These are phyloP conservation scores for Chlorella ohadii DNA, from an alignment of 139 green algal genomes.

Conservation along the genomic window DNA sequence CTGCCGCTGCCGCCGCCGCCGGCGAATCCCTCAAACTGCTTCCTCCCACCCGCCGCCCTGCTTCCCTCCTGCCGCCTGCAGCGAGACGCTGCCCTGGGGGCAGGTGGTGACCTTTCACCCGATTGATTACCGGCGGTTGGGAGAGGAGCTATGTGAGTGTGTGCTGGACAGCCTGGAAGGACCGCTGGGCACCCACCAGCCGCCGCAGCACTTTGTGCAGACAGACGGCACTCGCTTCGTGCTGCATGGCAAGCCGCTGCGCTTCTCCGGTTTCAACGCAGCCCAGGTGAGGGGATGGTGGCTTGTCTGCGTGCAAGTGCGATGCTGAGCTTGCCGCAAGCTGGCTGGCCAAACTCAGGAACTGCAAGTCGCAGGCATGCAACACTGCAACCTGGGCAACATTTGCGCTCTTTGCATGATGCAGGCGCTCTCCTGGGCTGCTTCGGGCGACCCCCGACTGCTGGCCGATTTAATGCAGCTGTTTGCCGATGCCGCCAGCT, in stretches of 20 bases:
- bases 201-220: not conserved
- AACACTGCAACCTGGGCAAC: too few species aligned
- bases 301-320: too few species aligned
- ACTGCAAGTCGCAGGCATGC: too few species aligned
- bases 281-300: not conserved
- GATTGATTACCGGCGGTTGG: not conserved
- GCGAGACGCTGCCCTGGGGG: conserved; percentile 23
- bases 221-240: not conserved
- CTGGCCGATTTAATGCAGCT: not conserved
- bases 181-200: not conserved
- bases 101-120: not conserved
- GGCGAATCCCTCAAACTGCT: not conserved
- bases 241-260: not conserved
- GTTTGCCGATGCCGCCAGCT: not conserved
- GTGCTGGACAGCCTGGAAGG: not conserved
- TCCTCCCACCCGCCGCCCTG: too few species aligned
- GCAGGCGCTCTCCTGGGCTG: conserved; percentile 26
- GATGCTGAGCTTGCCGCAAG: too few species aligned
- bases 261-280: conserved; percentile 14
- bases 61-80: not conserved
- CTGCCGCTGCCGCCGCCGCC: not conserved
- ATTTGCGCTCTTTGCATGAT: too few species aligned
- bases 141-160: conserved; percentile 25
- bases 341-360: too few species aligned
- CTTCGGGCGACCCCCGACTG: not conserved